Evolutionary conservation across 2,329 filamentous ascomycete species (phyloP).

Genomic region (Orbilia ellipsospora): DNA sequence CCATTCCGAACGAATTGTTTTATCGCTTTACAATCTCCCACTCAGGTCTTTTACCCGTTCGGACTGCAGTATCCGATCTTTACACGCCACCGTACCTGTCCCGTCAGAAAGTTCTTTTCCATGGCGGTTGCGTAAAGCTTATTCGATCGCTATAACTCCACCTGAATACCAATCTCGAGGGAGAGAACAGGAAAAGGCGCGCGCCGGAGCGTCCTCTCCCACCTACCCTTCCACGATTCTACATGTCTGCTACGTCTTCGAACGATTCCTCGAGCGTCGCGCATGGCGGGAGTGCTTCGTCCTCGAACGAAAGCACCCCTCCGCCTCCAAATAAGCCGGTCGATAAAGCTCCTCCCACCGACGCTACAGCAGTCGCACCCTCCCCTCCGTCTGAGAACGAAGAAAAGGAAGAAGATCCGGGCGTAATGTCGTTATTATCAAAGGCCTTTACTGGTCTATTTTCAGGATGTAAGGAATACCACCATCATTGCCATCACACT

Average conservation of each 20-base stretch:
- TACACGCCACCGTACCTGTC: not conserved
- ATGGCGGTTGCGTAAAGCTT: not conserved
- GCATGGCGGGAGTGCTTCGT: conserved; percentile 16
- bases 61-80: not conserved
- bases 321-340: conserved; percentile 2
- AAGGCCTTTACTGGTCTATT: conserved; percentile 1
- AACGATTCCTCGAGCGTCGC: conserved; percentile 26
- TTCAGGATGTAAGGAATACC: conserved; percentile 15
- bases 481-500: not conserved
- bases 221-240: not conserved
- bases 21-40: too few species aligned
- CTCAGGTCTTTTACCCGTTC: too few species aligned
- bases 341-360: not conserved
- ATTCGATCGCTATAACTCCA: not conserved
- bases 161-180: too few species aligned
- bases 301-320: conserved; percentile 22
- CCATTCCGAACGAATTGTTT: not conserved
- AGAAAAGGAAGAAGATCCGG: conserved; percentile 5
- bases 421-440: not conserved
- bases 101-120: not conserved
- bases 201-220: conserved; percentile 9
- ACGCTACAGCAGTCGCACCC: not conserved
- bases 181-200: not conserved
- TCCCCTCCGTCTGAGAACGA: conserved; percentile 3
- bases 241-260: conserved; percentile 26